These are phyloP conservation scores for Canavalia ensiformis DNA, from an alignment of 306 rosid genomes.

Conservation along the genomic window DNA sequence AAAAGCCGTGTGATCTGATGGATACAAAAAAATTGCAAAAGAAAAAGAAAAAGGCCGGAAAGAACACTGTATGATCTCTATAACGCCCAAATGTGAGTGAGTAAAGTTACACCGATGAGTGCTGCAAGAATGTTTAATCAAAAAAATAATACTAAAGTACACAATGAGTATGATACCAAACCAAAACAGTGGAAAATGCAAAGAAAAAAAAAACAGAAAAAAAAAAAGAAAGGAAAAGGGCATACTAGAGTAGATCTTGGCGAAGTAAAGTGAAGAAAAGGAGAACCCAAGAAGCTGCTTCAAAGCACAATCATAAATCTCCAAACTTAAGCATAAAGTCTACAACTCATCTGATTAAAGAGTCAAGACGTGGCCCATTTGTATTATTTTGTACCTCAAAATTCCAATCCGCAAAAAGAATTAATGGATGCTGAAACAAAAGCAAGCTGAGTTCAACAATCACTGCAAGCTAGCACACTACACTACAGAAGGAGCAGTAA, in stretches of 20 bases:
- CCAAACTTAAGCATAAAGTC: conserved; percentile 64
- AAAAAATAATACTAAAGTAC: conserved; percentile 49
- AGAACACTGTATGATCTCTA: conserved; percentile 50
- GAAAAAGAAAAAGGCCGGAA: conserved; percentile 35
- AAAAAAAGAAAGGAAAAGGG: conserved; percentile 52
- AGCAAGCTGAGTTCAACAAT: conserved; percentile 45
- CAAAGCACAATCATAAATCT: conserved; percentile 63
- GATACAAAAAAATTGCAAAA: conserved; percentile 25
- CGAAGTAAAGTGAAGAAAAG: conserved; percentile 66
- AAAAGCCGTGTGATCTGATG: conserved; percentile 34
- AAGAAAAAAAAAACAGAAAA: conserved; percentile 6
- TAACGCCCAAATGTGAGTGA: conserved; percentile 52
- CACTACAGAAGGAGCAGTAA: conserved; percentile 29
- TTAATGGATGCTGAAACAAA: conserved; percentile 21
- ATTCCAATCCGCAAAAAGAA: conserved; percentile 42
- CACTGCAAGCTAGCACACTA: conserved; percentile 1
- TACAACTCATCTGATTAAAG: conserved; percentile 51
- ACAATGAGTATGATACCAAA: conserved; percentile 59
- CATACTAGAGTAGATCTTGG: conserved; percentile 91
- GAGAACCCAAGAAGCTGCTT: conserved; percentile 52
- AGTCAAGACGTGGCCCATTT: conserved; percentile 48
- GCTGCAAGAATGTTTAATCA: conserved; percentile 37
- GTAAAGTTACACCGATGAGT: conserved; percentile 57
- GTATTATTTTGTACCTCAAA: conserved; percentile 33
- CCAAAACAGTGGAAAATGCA: conserved; percentile 48